phyloP scores from a whole-genome alignment of 257 asterid species.

The Solanum clarkiae region DNA sequence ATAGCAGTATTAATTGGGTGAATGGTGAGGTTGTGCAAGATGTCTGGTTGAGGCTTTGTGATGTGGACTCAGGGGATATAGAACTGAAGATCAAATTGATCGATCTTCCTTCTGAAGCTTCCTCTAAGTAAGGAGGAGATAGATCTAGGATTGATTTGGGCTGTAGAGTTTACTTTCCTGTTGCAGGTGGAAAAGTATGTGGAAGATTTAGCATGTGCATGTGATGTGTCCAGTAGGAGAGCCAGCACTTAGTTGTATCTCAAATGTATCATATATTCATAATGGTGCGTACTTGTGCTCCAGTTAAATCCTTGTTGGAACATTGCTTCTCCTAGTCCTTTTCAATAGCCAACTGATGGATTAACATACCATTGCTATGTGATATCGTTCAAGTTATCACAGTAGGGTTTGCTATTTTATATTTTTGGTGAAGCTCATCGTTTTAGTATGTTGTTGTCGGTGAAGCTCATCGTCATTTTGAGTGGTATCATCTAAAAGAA shows the following conservation, averaged over 20 bases:
- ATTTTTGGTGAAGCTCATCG: not conserved
- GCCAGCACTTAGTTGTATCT: not conserved
- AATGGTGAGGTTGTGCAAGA: slow-evolving; percentile 30
- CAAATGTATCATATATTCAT: not conserved
- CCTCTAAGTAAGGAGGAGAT: slow-evolving; percentile 3
- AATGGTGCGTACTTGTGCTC: not conserved
- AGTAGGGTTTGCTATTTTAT: not conserved
- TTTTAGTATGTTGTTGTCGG: not conserved
- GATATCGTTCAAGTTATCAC: not conserved
- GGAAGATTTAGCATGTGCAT: not conserved
- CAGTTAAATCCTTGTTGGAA: not conserved
- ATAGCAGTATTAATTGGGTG: slow-evolving; percentile 20
- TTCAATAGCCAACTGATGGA: not conserved
- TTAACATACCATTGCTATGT: not conserved
- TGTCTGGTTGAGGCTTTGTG: slow-evolving; percentile 37
- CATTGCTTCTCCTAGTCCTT: not conserved
- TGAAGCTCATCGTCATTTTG: not conserved
- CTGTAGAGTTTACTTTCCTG: not conserved
- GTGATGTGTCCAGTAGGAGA: not conserved
- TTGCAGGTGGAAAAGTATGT: not conserved
- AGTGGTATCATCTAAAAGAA: not conserved
- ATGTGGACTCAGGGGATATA: slow-evolving; percentile 34
- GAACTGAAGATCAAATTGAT: slow-evolving; percentile 26
- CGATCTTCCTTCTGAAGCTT: slow-evolving; percentile 12
- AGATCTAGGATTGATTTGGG: not conserved